Evolutionary conservation across 1,284 basidiomycete species (phyloP).

Genomic region (Sporisorium reilianum): DNA sequence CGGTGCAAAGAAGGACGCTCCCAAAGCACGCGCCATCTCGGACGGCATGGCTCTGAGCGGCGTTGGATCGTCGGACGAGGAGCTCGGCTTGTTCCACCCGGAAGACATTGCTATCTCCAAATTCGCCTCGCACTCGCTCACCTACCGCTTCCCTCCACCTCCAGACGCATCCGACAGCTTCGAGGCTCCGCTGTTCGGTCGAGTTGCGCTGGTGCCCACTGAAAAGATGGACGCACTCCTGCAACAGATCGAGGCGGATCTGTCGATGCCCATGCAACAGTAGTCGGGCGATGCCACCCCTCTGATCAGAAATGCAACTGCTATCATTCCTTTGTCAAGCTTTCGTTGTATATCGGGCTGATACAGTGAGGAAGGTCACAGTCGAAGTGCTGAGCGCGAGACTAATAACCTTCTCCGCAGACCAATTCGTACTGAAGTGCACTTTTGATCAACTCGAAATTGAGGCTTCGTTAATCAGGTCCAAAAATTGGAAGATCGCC

Average conservation of each 20-base stretch:
- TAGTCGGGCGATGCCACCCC: not conserved
- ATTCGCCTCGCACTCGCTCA: constrained; percentile 55
- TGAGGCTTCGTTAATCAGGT: not conserved
- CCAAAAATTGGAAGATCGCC: not conserved
- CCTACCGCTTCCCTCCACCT: constrained; percentile 65
- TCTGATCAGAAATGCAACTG: not conserved
- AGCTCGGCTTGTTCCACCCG: constrained; percentile 65
- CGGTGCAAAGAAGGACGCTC: constrained; percentile 45
- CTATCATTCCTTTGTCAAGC: not conserved
- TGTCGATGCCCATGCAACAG: constrained; percentile 33
- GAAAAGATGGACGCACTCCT: constrained; percentile 44
- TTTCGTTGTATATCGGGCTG: not conserved
- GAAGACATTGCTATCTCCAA: constrained; percentile 62
- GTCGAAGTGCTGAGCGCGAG: not conserved
- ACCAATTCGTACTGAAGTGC: too few relatives aligned
- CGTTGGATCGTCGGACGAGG: constrained; percentile 33
- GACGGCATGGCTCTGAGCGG: constrained; percentile 32
- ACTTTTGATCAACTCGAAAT: not conserved
- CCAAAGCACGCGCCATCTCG: constrained; percentile 36
- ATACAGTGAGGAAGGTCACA: not conserved
- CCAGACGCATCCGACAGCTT: constrained; percentile 61
- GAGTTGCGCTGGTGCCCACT: constrained; percentile 57
- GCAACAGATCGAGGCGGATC: constrained; percentile 36
- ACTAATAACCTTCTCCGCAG: too few relatives aligned
- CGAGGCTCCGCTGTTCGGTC: constrained; percentile 63